Base-by-base conservation (phyloP, 202 grass and related monocot genomes). In the Panicum hallii region DNA sequence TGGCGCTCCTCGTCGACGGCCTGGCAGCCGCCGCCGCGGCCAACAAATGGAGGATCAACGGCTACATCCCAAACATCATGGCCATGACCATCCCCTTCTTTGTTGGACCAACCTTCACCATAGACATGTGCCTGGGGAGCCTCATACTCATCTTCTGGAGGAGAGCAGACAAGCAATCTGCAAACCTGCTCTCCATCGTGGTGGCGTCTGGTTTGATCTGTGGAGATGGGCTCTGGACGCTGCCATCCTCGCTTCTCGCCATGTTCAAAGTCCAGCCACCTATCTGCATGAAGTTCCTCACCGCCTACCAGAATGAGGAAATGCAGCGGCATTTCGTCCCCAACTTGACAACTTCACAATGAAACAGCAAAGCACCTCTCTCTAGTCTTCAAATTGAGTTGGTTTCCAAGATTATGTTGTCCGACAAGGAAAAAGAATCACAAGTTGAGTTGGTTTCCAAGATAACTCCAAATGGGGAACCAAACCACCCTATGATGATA, bases 261-360 rank as follows among this genome's bases (percentile, higher is more conserved):
- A 81, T 84, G 46, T 76, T 87, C 38, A 22, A 72, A 75, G 71
- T 90, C 5, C 6, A 90, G 70, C 89, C 85, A 1, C 89, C 85
- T 0, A 81, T 90, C 15, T 87, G 89, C 65, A 90, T 94, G 92
- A 94, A 92, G 34, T 92, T 90, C 82, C 77, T 90, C 7, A 87
- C 76, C 46, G 65, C 4, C 23, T 55, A 64, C 41, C 74, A 80
- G 75, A 80, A 3, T 11, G 19, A 84, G 53, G 23, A 76, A 53
- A 34, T 87, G 63, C 30, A 30, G 23, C 6, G 13, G 8, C 48
- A 48, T 11, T 87, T 90, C 77, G 8, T 77, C 11, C 45, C 36
- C 15, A 22, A 42, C 28, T 2, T 45, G 5, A 26, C 45, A 5
- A 13, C 42, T 26, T 45, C n/a, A 14, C 23, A 1, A 45, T 78